A percentile compares a stretch with the other conserved stretches of the same genome.
phyloP scores from a whole-genome alignment of 306 rosid genomes.

The Trifolium pratense region DNA sequence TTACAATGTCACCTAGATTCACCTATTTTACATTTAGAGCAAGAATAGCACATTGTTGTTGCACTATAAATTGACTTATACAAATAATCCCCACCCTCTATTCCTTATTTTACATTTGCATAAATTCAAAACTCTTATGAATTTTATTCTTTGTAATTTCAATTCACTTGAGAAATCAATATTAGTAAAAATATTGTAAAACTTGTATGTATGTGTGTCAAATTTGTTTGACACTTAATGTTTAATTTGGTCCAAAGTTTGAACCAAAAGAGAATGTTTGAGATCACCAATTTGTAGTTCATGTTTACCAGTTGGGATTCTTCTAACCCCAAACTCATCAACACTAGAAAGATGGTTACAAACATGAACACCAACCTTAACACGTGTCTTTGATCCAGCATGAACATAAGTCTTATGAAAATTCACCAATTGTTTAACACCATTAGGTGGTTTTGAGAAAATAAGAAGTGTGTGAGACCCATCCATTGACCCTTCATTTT shows the following conservation, averaged over 20 bases:
- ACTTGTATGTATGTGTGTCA: conserved; percentile 22
- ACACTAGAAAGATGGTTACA: conserved; percentile 80
- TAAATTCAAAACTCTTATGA: conserved; percentile 2
- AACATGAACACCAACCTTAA: conserved; percentile 57
- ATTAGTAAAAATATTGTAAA: conserved; percentile 30
- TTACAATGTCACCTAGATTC: conserved; percentile 34
- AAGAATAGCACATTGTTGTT: conserved; percentile 33
- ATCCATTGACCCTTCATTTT: conserved; percentile 70
- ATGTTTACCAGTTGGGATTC: conserved; percentile 84
- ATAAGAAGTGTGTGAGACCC: conserved; percentile 75
- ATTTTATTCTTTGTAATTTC: conserved; percentile 30
- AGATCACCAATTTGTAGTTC: conserved; percentile 73
- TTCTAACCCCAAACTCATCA: conserved; percentile 72
- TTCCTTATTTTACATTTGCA: conserved; percentile 45
- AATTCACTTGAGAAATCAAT: conserved; percentile 10
- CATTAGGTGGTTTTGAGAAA: conserved; percentile 61
- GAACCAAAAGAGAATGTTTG: conserved; percentile 61
- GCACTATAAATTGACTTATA: conserved; percentile 17
- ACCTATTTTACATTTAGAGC: conserved; percentile 39
- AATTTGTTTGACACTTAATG: conserved; percentile 35
- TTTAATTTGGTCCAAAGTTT: conserved; percentile 45
- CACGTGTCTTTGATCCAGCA: conserved; percentile 57
- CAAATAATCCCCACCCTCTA: conserved; percentile 22
- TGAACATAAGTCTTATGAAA: conserved; percentile 65
- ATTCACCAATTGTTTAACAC: conserved; percentile 60